Base-by-base conservation (phyloP, 495 filamentous ascomycete genomes). In the Penicillium riverlandense region DNA sequence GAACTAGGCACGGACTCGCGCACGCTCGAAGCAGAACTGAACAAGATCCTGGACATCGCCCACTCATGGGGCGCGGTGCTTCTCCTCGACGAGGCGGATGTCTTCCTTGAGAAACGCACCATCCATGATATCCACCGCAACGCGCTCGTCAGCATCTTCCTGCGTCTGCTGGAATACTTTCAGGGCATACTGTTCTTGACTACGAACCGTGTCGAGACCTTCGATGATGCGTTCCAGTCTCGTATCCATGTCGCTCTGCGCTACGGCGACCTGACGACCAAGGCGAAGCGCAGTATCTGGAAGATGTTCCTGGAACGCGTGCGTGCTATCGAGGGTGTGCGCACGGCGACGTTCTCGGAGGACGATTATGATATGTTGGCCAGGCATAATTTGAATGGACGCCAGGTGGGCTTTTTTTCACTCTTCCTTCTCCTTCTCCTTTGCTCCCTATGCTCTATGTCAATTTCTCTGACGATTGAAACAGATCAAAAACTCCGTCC, bases 401-500 rank as follows among this genome's bases (percentile, higher is more conserved):
- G 90, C 47, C 89, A 95, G 74, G 78, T 79, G 59, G 50, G 70
- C 59, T 39, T 15, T 43, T 40, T 35, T 11, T 37, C 7, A 34
- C 35, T 6, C 29, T 47, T 15, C 8, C 32, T n/a, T 12, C 31
- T 34, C 0, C 15, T 34, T n/a, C 16, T 14, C 32, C 35, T 35
- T 22, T 37, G 12, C 22, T 22, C 22, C 22, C 22, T 38, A 44
- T 39, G 53, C 9, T n/a, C 1, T 7, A 30, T 22, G 22, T 22
- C 22, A 4, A 22, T 22, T 22, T 22, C 4, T 22, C 22, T 22
- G 22, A 35, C 31, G 43, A 57, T 49, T 14, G 10, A 40, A 2
- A 43, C 40, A 84, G 83, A 96, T 96, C 75, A 96, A 96, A 70
- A 95, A 96, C 62, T 85, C 83, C 6, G 84, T 95, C 35, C 78